Conservation (phyloP, 768 basidiomycete species). For the Gyrodon lividus region DNA sequence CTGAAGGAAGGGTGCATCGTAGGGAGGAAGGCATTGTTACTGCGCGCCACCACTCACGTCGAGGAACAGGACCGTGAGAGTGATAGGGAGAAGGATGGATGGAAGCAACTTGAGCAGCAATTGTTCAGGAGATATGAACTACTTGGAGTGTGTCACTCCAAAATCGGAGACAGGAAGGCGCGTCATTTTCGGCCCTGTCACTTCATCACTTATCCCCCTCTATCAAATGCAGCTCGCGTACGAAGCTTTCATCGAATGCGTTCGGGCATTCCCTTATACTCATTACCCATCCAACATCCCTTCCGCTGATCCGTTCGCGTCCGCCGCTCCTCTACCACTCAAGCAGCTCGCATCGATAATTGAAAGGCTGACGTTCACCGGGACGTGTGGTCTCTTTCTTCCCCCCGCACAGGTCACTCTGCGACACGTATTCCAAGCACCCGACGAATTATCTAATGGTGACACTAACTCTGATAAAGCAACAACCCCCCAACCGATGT, state of each 20-base stretch:
- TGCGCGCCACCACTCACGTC: constrained; percentile 13
- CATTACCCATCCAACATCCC: constrained; percentile 19
- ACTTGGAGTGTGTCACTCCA: constrained; percentile 73
- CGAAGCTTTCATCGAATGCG: constrained; percentile 50
- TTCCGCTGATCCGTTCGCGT: constrained; percentile 33
- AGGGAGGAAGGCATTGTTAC: constrained; percentile 46
- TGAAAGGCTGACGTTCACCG: constrained; percentile 66
- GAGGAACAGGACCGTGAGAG: constrained; percentile 20
- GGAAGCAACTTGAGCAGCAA: constrained; percentile 62
- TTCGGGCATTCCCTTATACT: constrained; percentile 54
- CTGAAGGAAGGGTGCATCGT: constrained; percentile 58
- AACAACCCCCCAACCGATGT: not conserved
- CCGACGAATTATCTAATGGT: not conserved
- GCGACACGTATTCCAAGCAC: constrained; percentile 8
- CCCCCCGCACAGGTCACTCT: constrained; percentile 50
- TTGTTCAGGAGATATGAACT: constrained; percentile 78
- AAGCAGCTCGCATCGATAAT: constrained; percentile 61
- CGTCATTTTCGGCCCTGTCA: constrained; percentile 13
- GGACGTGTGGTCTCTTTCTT: constrained; percentile 64
- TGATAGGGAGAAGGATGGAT: constrained; percentile 38
- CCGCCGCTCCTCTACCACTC: constrained; percentile 38
- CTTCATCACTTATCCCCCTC: not conserved
- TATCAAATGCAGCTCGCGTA: constrained; percentile 51
- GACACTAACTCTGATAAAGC: not conserved
- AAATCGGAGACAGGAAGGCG: constrained; percentile 77